Evolutionary conservation across 306 rosid genomes (phyloP), one percentile per base, ranked within the genome.

Genomic region (Coriaria nepalensis): DNA sequence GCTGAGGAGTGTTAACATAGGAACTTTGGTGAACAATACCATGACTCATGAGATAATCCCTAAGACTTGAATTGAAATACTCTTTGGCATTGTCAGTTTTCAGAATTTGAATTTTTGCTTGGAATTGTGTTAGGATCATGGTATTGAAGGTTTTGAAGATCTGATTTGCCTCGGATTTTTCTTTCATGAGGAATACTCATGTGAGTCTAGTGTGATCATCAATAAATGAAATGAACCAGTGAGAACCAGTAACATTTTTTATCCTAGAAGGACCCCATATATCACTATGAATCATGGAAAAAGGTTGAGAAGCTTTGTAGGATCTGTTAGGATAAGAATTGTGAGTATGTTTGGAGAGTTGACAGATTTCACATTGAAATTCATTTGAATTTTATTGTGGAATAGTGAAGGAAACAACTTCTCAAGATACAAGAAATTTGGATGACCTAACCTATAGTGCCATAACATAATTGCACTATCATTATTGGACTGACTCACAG

Each of bases 1-100:
- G 41, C 10, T 38, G 41, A 0, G 41, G 41, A 38, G 41, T 38
- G 41, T 6, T 38, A 9, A 38, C 41, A 38, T 2, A 14, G 4
- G 35, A 7, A 46, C 50, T 46, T 46, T 46, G 50, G 35, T 46
- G 50, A 20, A 46, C 47, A 43, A 43, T 43, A 10, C 47, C 47
- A 43, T 43, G 47, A 12, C 15, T 43, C 15, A 9, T 10, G 33
- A 46, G 32, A 20, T 46, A 46, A 13, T 13, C 50, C 8, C 10
- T 46, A 13, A 46, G 50, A 2, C 7, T 13, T 32, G 34, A 46
- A 8, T 46, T 46, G 50, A 46, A 46, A 20, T 13, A 46, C 34
- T 46, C 50, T 7, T 46, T 13, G 33, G 50, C 50, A 46, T 46
- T 46, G 50, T 46, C 34, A 46, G 50, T 46, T 46, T 46, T 46